Conservation (phyloP, 352 stramenopile species). For the Globisporangium yorkense region DNA sequence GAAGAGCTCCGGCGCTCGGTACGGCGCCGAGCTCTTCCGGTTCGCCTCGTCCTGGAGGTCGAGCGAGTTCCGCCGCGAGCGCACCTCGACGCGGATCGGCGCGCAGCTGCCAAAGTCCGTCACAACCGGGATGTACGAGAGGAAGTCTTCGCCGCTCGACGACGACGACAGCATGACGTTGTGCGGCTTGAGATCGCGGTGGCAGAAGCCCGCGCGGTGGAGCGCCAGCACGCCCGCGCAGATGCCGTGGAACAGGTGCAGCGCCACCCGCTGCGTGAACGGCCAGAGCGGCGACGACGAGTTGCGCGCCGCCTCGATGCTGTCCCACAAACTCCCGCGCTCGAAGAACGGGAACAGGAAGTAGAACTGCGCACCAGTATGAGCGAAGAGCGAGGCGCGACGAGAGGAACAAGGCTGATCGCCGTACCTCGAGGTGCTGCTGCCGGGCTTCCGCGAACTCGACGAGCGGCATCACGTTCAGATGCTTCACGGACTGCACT, state of each 20-base stretch:
- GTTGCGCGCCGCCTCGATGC: constrained; percentile 49
- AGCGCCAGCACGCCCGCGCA: constrained; percentile 68
- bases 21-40: constrained; percentile 77
- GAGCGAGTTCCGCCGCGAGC: constrained; percentile 60
- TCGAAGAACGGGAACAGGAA: constrained; percentile 86
- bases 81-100: constrained; percentile 61
- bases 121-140: constrained; percentile 76
- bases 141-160: constrained; percentile 49
- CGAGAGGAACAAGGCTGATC: background rate
- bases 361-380: constrained; percentile 40
- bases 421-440: constrained; percentile 60
- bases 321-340: constrained; percentile 75
- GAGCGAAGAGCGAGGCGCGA: background rate
- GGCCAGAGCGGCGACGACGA: constrained; percentile 78
- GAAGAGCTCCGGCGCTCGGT: constrained; percentile 81
- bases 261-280: constrained; percentile 73
- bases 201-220: constrained; percentile 75
- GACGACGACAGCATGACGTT: constrained; percentile 76
- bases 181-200: constrained; percentile 83
- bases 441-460: constrained; percentile 69
- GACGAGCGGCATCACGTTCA: constrained; percentile 77
- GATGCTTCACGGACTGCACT: constrained; percentile 61
- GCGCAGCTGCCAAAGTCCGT: constrained; percentile 84
- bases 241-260: constrained; percentile 84
- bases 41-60: constrained; percentile 77